These are phyloP conservation scores for Peniophora sp. DNA, from an alignment of 1,284 basidiomycete species.

Conservation along the genomic window DNA sequence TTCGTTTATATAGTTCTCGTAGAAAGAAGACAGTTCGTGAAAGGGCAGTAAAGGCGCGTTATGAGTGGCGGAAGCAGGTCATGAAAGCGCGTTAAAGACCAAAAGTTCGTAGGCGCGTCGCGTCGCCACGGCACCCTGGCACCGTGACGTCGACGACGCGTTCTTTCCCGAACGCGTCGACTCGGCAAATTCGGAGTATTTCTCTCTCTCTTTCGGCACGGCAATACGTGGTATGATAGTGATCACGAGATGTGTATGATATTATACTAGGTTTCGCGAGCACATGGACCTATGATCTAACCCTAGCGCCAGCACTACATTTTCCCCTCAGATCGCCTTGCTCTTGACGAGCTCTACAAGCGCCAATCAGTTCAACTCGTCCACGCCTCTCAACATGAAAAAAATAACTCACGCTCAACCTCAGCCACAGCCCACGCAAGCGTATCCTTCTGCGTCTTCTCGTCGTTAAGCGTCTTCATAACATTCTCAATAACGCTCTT, in stretches of 20 bases:
- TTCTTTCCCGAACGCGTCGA: too few species aligned
- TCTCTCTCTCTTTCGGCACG: not conserved
- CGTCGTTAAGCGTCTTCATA: slow-evolving; percentile 75
- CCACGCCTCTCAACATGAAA: slow-evolving; percentile 10
- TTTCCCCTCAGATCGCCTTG: slow-evolving; percentile 48
- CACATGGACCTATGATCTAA: too few species aligned
- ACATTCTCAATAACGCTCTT: slow-evolving; percentile 86
- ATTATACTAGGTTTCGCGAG: too few species aligned
- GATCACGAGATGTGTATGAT: too few species aligned
- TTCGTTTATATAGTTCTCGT: too few species aligned
- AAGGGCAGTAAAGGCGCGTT: not conserved
- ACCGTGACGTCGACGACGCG: too few species aligned
- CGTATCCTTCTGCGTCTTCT: slow-evolving; percentile 92
- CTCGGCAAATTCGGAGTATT: not conserved
- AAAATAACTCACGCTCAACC: slow-evolving; percentile 77
- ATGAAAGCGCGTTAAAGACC: not conserved
- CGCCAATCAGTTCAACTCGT: not conserved
- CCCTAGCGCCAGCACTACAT: not conserved
- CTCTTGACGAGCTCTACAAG: slow-evolving; percentile 57
- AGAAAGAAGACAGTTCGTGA: not conserved
- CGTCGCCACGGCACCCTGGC: not conserved
- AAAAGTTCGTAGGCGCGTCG: not conserved
- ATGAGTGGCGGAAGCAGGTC: not conserved
- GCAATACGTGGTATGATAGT: too few species aligned
- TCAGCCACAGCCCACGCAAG: slow-evolving; percentile 80